Percentiles rank a stretch among this genome's conserved stretches.
Conservation (phyloP, 805 yeast species). For the Candida methanosorbosa region DNA sequence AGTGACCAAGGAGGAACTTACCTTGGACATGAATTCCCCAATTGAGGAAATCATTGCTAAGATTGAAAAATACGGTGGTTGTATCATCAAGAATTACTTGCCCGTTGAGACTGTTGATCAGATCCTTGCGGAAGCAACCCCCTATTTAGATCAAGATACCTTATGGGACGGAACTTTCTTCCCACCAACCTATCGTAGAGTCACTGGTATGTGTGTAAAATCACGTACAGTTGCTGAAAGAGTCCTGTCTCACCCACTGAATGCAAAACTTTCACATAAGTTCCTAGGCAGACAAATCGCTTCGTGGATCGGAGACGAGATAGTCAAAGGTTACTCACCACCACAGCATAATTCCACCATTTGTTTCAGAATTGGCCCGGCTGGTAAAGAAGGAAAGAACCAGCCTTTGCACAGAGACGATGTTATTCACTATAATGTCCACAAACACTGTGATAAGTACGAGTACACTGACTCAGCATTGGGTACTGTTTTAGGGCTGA, state of each 20-base stretch:
- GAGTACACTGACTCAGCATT: constrained; percentile 10
- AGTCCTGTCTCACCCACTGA: constrained; percentile 8
- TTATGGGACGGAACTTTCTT: constrained; percentile 15
- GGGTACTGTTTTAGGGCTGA: constrained; percentile 11
- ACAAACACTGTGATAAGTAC: constrained; percentile 5
- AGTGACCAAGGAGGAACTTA: constrained; percentile 1
- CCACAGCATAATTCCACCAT: constrained; percentile 11
- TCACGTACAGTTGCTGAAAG: constrained; percentile 8
- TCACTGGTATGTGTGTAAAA: constrained; percentile 11
- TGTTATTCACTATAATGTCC: constrained; percentile 11
- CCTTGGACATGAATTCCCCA: neutral
- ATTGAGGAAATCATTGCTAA: constrained; percentile 6
- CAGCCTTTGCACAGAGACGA: constrained; percentile 17
- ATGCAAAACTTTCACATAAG: constrained; percentile 6
- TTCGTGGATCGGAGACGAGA: constrained; percentile 11
- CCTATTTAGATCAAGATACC: constrained; percentile 11
- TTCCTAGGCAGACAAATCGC: constrained; percentile 9
- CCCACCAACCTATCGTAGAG: constrained; percentile 13
- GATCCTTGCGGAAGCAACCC: constrained; percentile 11
- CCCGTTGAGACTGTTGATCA: constrained; percentile 4
- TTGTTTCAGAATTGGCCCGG: constrained; percentile 15
- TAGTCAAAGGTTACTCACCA: constrained; percentile 11
- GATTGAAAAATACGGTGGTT: constrained; percentile 14
- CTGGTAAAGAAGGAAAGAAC: constrained; percentile 8
- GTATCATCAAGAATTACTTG: constrained; percentile 11